A percentile compares a stretch with the other conserved stretches of the same genome.
Evolutionary conservation across 2,329 filamentous ascomycete species (phyloP).

Genomic region (Epichloe uncinata): DNA sequence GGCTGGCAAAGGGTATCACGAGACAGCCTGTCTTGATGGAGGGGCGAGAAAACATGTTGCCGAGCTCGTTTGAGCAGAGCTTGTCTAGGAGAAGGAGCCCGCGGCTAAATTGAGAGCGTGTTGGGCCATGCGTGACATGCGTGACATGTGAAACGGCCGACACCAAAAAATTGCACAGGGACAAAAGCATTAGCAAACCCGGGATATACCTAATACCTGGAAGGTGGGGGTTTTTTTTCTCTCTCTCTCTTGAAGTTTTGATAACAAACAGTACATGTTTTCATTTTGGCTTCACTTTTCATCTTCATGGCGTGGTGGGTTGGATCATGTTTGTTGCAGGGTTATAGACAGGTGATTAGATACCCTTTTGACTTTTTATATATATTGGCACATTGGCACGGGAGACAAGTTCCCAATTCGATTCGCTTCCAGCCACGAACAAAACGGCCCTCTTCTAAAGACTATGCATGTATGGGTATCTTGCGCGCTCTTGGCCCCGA

Average conservation of each 20-base stretch:
- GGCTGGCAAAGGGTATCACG: conserved; percentile 22
- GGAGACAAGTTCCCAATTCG: not conserved
- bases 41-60: conserved; percentile 39
- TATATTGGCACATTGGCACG: not conserved
- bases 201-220: not conserved
- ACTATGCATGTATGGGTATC: not conserved
- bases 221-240: too few relatives aligned
- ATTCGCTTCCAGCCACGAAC: not conserved
- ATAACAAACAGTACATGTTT: not conserved
- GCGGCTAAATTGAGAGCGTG: conserved; percentile 24
- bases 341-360: conserved; percentile 6
- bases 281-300: not conserved
- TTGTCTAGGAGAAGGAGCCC: conserved; percentile 41
- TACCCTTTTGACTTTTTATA: conserved; percentile 5
- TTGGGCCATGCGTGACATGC: too few relatives aligned
- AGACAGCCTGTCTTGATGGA: conserved; percentile 21
- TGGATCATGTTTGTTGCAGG: conserved; percentile 1
- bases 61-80: conserved; percentile 31
- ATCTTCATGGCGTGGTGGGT: not conserved
- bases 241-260: not conserved
- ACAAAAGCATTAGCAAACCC: not conserved
- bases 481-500: not conserved
- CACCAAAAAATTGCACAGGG: not conserved
- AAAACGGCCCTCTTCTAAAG: not conserved
- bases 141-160: not conserved